phyloP scores from a whole-genome alignment of 306 rosid species.

The Styphnolobium japonicum region DNA sequence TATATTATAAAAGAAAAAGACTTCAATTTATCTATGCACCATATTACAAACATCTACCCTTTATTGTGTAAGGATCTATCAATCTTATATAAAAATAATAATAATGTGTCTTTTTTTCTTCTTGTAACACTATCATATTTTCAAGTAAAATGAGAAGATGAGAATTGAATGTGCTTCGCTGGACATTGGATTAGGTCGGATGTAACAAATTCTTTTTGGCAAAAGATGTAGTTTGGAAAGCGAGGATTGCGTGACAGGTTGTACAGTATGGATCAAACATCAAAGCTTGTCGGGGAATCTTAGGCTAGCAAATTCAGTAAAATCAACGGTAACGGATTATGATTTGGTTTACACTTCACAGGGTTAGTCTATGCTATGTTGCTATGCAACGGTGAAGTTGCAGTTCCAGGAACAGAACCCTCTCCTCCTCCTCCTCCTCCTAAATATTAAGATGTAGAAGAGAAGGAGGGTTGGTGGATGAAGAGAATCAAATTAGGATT shows the following conservation, averaged over 20 bases:
- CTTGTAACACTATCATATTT: neutral
- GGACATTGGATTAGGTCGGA: constrained; percentile 26
- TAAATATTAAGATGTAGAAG: neutral
- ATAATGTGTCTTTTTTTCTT: neutral
- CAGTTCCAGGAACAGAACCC: constrained; percentile 30
- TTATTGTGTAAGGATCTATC: neutral
- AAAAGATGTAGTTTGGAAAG: constrained; percentile 9
- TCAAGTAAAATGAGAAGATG: neutral
- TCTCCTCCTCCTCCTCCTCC: neutral
- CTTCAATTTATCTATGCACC: neutral
- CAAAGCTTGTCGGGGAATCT: constrained; percentile 63
- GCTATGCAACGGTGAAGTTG: constrained; percentile 21
- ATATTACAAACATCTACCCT: neutral
- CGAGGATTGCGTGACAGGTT: constrained; percentile 48
- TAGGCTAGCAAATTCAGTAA: constrained; percentile 17
- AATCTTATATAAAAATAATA: neutral
- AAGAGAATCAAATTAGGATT: constrained; percentile 31
- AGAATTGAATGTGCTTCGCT: constrained; percentile 21
- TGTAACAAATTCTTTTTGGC: neutral
- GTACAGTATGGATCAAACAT: constrained; percentile 36
- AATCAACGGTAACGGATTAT: constrained; percentile 20
- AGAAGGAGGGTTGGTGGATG: constrained; percentile 20
- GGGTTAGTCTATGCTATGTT: neutral
- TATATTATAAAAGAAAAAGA: neutral
- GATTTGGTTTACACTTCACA: neutral